These are phyloP conservation scores for Cardamine occulta DNA, from an alignment of 345 rosid species.

Conservation along the genomic window DNA sequence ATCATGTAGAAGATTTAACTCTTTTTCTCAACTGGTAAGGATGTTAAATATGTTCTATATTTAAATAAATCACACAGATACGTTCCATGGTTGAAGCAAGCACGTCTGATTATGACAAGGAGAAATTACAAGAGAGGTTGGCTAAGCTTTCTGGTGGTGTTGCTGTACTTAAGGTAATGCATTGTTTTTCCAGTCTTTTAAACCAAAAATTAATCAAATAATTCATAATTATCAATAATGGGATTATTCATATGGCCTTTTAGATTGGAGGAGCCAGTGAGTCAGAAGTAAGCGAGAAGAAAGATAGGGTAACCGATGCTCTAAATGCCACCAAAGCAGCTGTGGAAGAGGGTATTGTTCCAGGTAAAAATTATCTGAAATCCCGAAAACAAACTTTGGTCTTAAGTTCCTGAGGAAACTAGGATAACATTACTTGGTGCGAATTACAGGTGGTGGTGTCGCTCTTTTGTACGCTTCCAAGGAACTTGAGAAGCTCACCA, in stretches of 20 bases:
- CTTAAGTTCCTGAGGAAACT: neutral
- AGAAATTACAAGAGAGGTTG: slow-evolving; percentile 88
- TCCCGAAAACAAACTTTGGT: neutral
- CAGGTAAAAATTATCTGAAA: slow-evolving; percentile 53
- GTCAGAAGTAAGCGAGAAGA: slow-evolving; percentile 93
- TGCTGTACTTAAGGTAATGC: slow-evolving; percentile 86
- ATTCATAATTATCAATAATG: neutral
- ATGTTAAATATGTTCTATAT: slow-evolving; percentile 7
- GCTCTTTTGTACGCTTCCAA: slow-evolving; percentile 90
- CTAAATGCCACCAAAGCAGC: slow-evolving; percentile 98
- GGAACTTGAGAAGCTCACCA: slow-evolving; percentile 78
- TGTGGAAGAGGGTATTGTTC: slow-evolving; percentile 97
- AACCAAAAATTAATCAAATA: neutral
- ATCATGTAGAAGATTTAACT: neutral
- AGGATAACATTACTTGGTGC: neutral
- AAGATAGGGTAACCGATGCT: slow-evolving; percentile 97
- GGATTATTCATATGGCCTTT: neutral
- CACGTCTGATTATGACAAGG: slow-evolving; percentile 94
- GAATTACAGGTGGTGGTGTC: slow-evolving; percentile 85
- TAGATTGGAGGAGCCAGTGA: slow-evolving; percentile 99
- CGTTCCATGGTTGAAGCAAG: slow-evolving; percentile 70
- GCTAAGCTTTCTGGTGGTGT: slow-evolving; percentile 98
- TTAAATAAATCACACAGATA: slow-evolving; percentile 51
- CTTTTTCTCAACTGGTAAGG: neutral
- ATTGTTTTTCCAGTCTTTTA: neutral